Evolutionary conservation across 75 land plant species (phyloP).

Genomic region (Gnetum montanum): DNA sequence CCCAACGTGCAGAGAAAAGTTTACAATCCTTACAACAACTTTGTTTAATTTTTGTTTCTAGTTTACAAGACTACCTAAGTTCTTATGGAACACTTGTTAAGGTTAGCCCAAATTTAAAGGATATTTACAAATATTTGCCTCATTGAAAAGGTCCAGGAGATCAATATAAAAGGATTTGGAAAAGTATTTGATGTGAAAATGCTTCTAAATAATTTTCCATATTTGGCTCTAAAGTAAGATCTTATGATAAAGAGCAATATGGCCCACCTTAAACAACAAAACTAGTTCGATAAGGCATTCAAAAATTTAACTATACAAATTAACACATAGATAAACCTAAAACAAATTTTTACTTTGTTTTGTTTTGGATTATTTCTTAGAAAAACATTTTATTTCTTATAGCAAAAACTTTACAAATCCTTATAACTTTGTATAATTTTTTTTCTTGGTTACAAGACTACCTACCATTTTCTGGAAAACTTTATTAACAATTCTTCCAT

Average conservation of each 20-base stretch:
- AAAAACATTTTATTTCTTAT: too few species aligned
- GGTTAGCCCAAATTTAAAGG: neutral
- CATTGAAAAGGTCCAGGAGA: conserved; percentile 89
- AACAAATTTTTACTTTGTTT: too few species aligned
- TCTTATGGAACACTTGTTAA: too few species aligned
- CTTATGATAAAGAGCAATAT: conserved; percentile 91
- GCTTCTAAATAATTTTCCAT: conserved; percentile 57
- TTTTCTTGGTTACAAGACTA: too few species aligned
- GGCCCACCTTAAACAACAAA: conserved; percentile 49
- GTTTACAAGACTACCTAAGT: too few species aligned
- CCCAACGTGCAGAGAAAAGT: conserved; percentile 49
- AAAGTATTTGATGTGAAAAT: conserved; percentile 58
- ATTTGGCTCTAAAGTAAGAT: conserved; percentile 82
- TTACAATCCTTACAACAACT: neutral
- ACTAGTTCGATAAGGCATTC: too few species aligned
- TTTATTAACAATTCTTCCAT: too few species aligned
- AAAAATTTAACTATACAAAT: conserved; percentile 4
- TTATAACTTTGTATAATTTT: too few species aligned
- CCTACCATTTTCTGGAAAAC: too few species aligned
- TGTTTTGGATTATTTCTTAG: too few species aligned
- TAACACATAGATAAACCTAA: neutral
- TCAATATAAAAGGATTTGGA: conserved; percentile 84
- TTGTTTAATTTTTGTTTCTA: too few species aligned
- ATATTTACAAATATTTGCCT: conserved; percentile 52
- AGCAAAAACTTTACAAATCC: too few species aligned